phyloP scores from a whole-genome alignment of 345 rosid species.

The Brassica nigra region DNA sequence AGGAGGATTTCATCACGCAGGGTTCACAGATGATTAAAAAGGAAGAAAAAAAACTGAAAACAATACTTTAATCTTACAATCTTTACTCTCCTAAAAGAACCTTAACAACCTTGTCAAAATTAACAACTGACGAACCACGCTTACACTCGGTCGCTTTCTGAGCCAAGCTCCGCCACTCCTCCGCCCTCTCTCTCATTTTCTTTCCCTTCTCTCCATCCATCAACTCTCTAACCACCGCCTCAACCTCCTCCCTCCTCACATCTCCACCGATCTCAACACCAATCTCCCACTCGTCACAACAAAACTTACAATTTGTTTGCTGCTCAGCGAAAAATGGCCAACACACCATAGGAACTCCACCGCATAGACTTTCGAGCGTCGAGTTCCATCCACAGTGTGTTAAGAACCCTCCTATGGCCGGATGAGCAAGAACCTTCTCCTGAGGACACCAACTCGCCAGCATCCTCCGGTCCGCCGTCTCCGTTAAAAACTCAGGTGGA shows the following conservation, averaged over 20 bases:
- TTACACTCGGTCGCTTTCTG: constrained; percentile 23
- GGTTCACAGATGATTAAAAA: background rate
- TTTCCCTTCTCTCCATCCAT: constrained; percentile 56
- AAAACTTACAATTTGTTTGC: constrained; percentile 55
- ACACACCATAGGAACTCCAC: constrained; percentile 58
- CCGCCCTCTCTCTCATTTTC: constrained; percentile 49
- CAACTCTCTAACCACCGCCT: constrained; percentile 49
- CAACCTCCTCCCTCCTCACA: constrained; percentile 57
- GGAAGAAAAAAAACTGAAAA: background rate
- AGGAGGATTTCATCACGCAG: background rate
- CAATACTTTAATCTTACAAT: no score
- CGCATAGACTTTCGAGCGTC: constrained; percentile 48
- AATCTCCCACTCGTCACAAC: constrained; percentile 54
- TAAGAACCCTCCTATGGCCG: constrained; percentile 54
- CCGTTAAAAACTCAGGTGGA: constrained; percentile 43
- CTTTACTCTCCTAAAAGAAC: constrained; percentile 33
- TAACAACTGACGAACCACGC: constrained; percentile 44
- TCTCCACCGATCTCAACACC: constrained; percentile 58
- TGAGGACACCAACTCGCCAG: constrained; percentile 65
- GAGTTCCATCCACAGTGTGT: constrained; percentile 75
- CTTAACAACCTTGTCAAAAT: constrained; percentile 39
- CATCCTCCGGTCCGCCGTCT: constrained; percentile 46
- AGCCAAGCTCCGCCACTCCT: constrained; percentile 47
- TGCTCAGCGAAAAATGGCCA: constrained; percentile 76
- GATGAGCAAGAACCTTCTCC: constrained; percentile 53